Percentiles rank a stretch among this genome's conserved stretches.
Conservation (phyloP, 176 grass and related monocot genomes). For the Leersia perrieri region DNA sequence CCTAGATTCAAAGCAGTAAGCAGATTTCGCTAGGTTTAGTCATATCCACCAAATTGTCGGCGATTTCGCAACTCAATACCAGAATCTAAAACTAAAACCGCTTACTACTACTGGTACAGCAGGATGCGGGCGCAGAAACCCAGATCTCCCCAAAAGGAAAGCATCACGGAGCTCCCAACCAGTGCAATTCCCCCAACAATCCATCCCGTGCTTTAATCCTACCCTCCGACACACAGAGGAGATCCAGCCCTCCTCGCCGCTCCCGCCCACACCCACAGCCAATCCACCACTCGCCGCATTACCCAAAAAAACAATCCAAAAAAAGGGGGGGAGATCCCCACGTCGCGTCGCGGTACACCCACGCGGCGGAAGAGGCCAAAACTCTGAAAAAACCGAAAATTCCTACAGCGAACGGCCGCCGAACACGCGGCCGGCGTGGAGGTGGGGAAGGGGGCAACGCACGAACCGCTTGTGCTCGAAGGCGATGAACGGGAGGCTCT, state of each 20-base stretch:
- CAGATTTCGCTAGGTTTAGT: not conserved
- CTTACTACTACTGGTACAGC: slow-evolving; percentile 5
- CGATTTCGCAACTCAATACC: not conserved
- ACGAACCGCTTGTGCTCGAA: slow-evolving; percentile 89
- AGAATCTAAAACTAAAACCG: not conserved
- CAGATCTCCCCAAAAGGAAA: slow-evolving; percentile 42
- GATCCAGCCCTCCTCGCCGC: not conserved
- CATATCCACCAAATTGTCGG: not conserved
- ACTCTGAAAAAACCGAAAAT: not conserved
- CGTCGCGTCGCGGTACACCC: not conserved
- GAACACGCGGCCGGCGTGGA: not conserved
- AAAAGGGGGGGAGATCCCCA: not conserved
- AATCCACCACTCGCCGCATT: slow-evolving; percentile 36
- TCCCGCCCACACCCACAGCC: not conserved
- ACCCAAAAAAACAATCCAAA: not conserved
- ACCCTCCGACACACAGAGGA: not conserved
- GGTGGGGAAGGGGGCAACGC: not conserved
- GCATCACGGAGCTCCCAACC: slow-evolving; percentile 33
- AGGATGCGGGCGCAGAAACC: slow-evolving; percentile 48
- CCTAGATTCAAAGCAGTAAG: not conserved
- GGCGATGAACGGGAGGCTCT: slow-evolving; percentile 85
- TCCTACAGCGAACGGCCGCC: not conserved
- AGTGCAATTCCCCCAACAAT: slow-evolving; percentile 19
- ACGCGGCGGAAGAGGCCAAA: not conserved
- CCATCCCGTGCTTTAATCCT: slow-evolving; percentile 2